Base-by-base conservation (phyloP, 331 rosid species). In the Pyrus hybrid region DNA sequence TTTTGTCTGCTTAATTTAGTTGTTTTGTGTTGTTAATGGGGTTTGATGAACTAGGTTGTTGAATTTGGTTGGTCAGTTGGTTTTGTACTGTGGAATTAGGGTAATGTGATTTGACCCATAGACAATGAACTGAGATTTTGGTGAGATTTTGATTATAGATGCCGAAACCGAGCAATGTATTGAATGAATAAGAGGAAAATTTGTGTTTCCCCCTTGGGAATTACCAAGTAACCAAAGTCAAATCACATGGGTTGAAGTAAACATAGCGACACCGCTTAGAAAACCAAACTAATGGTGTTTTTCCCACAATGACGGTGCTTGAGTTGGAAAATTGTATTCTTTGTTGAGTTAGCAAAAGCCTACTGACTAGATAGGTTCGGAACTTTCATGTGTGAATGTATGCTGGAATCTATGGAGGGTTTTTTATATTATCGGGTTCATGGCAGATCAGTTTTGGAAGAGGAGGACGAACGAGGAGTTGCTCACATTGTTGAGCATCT, bases 401-500 rank as follows among this genome's bases (percentile, higher is more conserved):
- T 60, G 68, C 5, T 6, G 17, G 28, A 3, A 7, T 60, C 12
- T 61, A 5, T 41, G 18, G 13, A 73, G 13, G 60, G 28, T 33
- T 43, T 41, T 45, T 73, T 51, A 61, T 25, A 45, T 60, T 76
- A 79, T 72, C 66, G 73, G 76, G 37, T 76, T 85, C 32, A 77
- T 82, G 85, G 83, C 97, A 94, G 99, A 80, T 94, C 97, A 86
- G 96, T 94, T 84, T 83, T 92, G 73, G 99, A 94, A 84, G 99
- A 94, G 83, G 99, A 94, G 63, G 93, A 90, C 30, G 96, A 94
- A 66, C 97, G 99, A 12, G 99, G 99, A 80, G 96, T 94, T 80
- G 97, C 97, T 74, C 99, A 94, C 88, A 86, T 94, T 75, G 91
- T 94, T 60, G 99, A 94, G 89, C 99, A 94, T 72, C 99, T 94